Evolutionary conservation across 257 asterid species (phyloP), one percentile per base, ranked within the genome.

Genomic region (Jacaranda copaia): DNA sequence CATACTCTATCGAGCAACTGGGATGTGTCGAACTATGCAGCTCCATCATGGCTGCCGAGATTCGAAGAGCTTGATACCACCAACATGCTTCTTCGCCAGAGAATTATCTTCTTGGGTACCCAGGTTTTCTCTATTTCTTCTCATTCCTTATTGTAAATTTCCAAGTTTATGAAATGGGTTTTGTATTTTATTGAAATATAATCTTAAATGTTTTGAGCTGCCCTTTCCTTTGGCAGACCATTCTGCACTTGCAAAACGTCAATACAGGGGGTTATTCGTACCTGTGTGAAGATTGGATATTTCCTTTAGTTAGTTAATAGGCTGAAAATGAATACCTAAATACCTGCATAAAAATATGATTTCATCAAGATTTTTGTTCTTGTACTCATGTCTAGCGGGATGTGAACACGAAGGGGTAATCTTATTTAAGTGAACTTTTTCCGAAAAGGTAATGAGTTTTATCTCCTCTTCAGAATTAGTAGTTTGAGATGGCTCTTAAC

Each of bases 51-150:
- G 97, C 82, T 91, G 67, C 97, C 97, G 72, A 86, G 93, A 82
- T 90, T 96, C 83, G 98, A 96, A 78, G 98, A 96, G 82, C 97
- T 96, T 39, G 97, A 93, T 65, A 90, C 99, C 72, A 96, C 97
- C 77, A 93, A 88, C 85, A 96, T 91, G 99, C 99, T 96, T 82
- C 99, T 93, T 81, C 93, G 96, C 75, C 98, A 96, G 85, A 83
- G 98, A 77, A 96, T 91, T 80, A 80, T 96, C 87, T 96, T 91
- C 86, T 80, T 96, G 89, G 98, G 97, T 72, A n/a, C 87, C 64
- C 95, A 91, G 97, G 97, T 95, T 75, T 80, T 38, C 4, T 57
- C 70, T 48, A 8, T 6, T 18, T 32, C 32, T 58, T 9, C 11
- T 25, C 46, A 15, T n/a, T 46, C 40, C 19, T 62, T 14, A 1